Evolutionary conservation across 2,329 filamentous ascomycete genomes (phyloP), one percentile per base, ranked within the genome.

Genomic region (Chaetomium olivaceum): DNA sequence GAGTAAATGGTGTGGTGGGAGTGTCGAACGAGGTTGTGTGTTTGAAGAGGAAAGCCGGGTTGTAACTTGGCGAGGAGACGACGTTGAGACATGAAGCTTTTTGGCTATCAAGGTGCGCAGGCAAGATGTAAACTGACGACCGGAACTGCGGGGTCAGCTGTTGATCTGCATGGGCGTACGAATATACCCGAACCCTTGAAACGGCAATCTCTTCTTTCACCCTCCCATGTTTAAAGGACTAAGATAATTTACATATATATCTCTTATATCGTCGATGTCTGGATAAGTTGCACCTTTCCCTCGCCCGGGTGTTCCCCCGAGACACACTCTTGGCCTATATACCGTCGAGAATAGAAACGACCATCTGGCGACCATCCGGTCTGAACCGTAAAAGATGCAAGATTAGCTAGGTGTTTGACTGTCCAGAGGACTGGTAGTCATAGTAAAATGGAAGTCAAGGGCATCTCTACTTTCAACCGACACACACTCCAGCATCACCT

Each of bases 61-160:
- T 46, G 14, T n/a, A 39, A 6, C 6, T 12, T 36, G 12, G 23
- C 14, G 50, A 52, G 50, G 21, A 52, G 50, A 52, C 21, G 12
- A 21, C 19, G 19, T 48, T 48, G n/a, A 48, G 23, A 52, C 25
- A 52, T 52, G 50, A 1, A 52, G 46, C 21, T 48, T 48, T 23
- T 33, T n/a, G 16, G 16, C 16, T 19, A 19, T n/a, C 39, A 14
- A 23, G 27, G 54, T 33, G 29, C 19, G 29, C 11, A 36, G 54
- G n/a, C 16, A 19, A 43, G 39, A 43, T 43, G 16, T 8, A n/a
- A 6, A 43, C 16, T n/a, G 39, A 19, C 39, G 39, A 43, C 16
- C 7, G 16, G 16, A 43, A 33, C 29, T 25, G 55, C 52, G 36
- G 77, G 58, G 77, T 72, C 8, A 75, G 69, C 16, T 23, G 19